Percentiles rank a stretch among this genome's conserved stretches.
Conservation (phyloP, 495 filamentous ascomycete genomes). For the Evansstolkia leycettana region DNA sequence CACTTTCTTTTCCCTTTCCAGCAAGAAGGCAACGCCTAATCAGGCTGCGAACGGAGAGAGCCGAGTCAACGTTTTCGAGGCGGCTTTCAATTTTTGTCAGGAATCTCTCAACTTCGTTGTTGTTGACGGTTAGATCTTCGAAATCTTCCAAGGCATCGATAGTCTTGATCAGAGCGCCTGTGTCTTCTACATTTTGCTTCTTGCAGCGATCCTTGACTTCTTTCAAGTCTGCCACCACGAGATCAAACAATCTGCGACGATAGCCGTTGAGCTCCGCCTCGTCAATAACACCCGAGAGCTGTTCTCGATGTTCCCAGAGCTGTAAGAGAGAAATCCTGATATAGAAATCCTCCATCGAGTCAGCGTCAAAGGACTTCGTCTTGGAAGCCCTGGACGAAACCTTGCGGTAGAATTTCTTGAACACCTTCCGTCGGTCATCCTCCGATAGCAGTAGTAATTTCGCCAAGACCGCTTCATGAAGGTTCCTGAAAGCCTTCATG, state of each 20-base stretch:
- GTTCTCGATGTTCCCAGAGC: conserved; percentile 24
- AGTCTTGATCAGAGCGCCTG: conserved; percentile 29
- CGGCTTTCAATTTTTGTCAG: conserved; percentile 27
- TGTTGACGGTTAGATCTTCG: conserved; percentile 25
- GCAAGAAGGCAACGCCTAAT: conserved; percentile 29
- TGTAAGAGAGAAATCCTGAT: conserved; percentile 27
- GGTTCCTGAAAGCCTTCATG: conserved; percentile 29
- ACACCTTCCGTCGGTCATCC: conserved; percentile 20
- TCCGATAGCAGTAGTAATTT: conserved; percentile 27
- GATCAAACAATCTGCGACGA: conserved; percentile 23
- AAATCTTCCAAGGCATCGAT: conserved; percentile 35
- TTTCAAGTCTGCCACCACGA: conserved; percentile 27
- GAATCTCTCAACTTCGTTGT: conserved; percentile 27
- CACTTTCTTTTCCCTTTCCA: conserved; percentile 17
- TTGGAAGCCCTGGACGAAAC: conserved; percentile 24
- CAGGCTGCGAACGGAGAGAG: conserved; percentile 18
- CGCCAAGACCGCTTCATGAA: conserved; percentile 23
- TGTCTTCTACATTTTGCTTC: conserved; percentile 29
- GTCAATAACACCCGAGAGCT: conserved; percentile 17
- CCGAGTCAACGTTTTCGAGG: conserved; percentile 25
- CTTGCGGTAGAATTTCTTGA: conserved; percentile 25
- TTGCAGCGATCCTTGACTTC: conserved; percentile 27
- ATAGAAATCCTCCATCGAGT: conserved; percentile 30
- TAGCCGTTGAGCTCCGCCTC: conserved; percentile 20
- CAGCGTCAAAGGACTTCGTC: conserved; percentile 21